Conservation (phyloP, 2,329 filamentous ascomycete species). For the Aspergillus niger region DNA sequence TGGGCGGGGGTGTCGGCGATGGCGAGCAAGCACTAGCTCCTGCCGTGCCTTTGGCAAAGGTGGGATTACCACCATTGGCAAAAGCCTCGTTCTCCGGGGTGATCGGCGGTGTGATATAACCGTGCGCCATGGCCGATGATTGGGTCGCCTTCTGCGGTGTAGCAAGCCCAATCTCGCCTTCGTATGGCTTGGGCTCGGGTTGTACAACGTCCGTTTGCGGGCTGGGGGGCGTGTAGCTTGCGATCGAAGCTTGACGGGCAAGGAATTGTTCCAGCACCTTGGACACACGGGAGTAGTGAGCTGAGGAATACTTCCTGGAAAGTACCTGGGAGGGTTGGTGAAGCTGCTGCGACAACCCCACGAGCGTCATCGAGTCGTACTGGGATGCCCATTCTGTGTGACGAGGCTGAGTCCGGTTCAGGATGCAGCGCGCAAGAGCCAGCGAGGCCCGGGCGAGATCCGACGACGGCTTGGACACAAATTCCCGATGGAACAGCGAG, state of each 20-base stretch:
- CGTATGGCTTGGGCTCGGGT: conserved; percentile 44
- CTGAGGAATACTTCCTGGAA: conserved; percentile 67
- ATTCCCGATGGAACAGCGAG: conserved; percentile 93
- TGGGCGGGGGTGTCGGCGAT: conserved; percentile 40
- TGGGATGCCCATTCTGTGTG: conserved; percentile 71
- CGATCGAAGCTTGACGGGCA: conserved; percentile 61
- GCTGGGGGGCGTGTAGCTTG: conserved; percentile 46
- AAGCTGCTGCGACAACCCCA: conserved; percentile 65
- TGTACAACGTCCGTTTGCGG: conserved; percentile 41
- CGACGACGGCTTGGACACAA: conserved; percentile 88
- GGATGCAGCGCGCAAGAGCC: conserved; percentile 81
- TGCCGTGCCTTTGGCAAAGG: conserved; percentile 32
- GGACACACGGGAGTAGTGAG: conserved; percentile 66
- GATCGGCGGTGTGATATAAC: conserved; percentile 52
- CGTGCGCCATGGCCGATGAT: conserved; percentile 41
- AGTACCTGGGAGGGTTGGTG: conserved; percentile 68
- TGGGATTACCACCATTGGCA: conserved; percentile 37
- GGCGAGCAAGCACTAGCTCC: conserved; percentile 36
- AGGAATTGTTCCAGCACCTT: conserved; percentile 68
- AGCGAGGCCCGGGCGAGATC: conserved; percentile 86
- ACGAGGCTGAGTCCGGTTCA: conserved; percentile 74
- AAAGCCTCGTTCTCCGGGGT: conserved; percentile 49
- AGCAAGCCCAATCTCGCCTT: conserved; percentile 44
- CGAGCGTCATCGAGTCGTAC: conserved; percentile 55
- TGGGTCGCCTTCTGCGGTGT: conserved; percentile 45